These are phyloP conservation scores for Phytopythium aichiense DNA, from an alignment of 352 stramenopile genomes.

Conservation along the genomic window DNA sequence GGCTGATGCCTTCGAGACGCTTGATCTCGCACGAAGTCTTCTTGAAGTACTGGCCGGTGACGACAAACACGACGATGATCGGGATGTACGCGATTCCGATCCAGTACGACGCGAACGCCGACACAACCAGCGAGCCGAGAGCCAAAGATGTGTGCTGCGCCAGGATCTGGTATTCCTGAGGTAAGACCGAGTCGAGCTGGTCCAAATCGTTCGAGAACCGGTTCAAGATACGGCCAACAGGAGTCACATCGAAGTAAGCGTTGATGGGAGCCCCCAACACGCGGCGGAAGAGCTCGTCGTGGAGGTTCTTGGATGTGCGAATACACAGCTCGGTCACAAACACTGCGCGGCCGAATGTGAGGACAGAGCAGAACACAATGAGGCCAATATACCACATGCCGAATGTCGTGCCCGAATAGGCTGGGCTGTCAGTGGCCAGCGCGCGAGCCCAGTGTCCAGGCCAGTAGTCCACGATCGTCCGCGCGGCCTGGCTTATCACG, in stretches of 20 bases:
- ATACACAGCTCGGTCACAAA: constrained; percentile 38
- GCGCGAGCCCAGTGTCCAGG: constrained; percentile 21
- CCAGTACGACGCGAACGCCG: constrained; percentile 26
- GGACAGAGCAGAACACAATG: constrained; percentile 20
- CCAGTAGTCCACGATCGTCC: constrained; percentile 23
- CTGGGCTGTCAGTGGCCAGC: constrained; percentile 12
- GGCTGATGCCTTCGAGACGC: constrained; percentile 88
- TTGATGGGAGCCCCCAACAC: constrained; percentile 50
- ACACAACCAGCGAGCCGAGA: constrained; percentile 31
- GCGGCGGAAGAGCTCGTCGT: constrained; percentile 42
- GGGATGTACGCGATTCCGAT: constrained; percentile 52
- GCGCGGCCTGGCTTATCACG: constrained; percentile 10
- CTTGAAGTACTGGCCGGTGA: constrained; percentile 82
- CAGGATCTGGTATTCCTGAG: constrained; percentile 29
- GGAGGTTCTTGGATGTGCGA: constrained; percentile 29
- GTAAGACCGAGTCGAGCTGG: constrained; percentile 40
- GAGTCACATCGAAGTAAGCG: constrained; percentile 66
- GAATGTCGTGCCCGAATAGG: constrained; percentile 32
- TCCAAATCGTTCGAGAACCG: constrained; percentile 62
- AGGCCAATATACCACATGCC: constrained; percentile 39
- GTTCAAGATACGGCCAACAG: constrained; percentile 63
- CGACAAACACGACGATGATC: constrained; percentile 42
- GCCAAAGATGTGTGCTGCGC: constrained; percentile 10
- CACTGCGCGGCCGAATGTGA: constrained; percentile 17
- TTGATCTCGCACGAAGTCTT: constrained; percentile 85